Base-by-base conservation (phyloP, 75 land plant species). In the Selaginella moellendorffii region DNA sequence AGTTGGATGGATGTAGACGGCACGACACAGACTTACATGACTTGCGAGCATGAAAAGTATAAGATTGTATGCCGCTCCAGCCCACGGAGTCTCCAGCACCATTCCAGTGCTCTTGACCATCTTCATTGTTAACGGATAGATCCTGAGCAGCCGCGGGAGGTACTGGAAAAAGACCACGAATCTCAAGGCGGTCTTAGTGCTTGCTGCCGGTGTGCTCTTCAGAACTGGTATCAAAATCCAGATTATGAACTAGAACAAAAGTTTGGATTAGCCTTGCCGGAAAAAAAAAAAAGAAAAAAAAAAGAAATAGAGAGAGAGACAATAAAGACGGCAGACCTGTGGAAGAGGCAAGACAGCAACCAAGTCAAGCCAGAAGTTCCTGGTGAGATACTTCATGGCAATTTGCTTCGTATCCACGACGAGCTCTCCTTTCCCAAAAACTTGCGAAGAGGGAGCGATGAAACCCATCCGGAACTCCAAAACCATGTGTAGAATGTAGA, bases 21-120 rank as follows among this genome's bases (percentile, higher is more conserved):
- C 10, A 54, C 31, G 30, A 14, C 19, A 54, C 2, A 31, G 18
- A 75, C 97, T 82, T 68, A 92, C 97, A 81, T 92, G 95, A 69
- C 97, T 92, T 63, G 87, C 87, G 28, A 92, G 71, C 84, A 92
- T 88, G 78, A 79, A 88, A 26, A 92, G 80, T 18, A 85, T 64
- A 2, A 92, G 79, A 59, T 92, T 92, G 60, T 84, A 88, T 23
- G 89, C 89, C 17, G 97, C 97, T n/a, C 89, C 97, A 19, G 89
- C 89, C 97, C 97, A 92, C 18, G 95, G 95, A 67, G 86, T 85
- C 67, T 88, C 89, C 27, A 82, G 79, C 29, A 88, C 68, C 30
- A 85, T 71, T 1, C 92, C 92, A 27, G 89, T 85, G 28, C 78
- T 72, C 71, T 76, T 88, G 20, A 82, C 86, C 67, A 92, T 81